Evolutionary conservation across 1,284 basidiomycete genomes (phyloP), one percentile per base, ranked within the genome.

Genomic region (Ganoderma leucocontextum): DNA sequence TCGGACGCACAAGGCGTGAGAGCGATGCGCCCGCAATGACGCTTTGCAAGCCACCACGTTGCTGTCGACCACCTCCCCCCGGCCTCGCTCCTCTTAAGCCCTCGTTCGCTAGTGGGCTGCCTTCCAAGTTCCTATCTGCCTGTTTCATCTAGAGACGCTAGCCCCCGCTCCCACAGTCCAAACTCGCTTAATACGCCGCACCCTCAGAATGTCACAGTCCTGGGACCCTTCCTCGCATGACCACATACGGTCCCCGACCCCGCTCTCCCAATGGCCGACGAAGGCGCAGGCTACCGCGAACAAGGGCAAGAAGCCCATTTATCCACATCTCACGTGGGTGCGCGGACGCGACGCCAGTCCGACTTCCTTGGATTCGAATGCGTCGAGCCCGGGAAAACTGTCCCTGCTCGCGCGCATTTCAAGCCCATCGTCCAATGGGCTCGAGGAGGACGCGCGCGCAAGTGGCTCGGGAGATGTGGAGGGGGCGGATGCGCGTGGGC

Each of bases 361-460:
- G 38, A 9, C 33, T 64, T 62, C 3, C 52, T 22, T 55, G 62
- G 57, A 62, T 25, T 52, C 63, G 49, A 58, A 42, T 61, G 65
- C 65, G 67, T 35, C 41, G 25, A 10, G 63, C 55, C 12, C 60
- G 6, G 33, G 17, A 38, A 57, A n/a, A 44, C 68, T 62, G 13
- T 65, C 71, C 15, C 63, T 72, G 60, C 69, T 70, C 38, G 61
- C 62, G 15, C 71, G 68, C 19, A 49, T 70, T 17, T 60, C 61
- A 7, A 47, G 57, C 19, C 41, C 65, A 10, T 12, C 60, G 42
- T 13, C 39, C 22, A 29, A 25, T 60, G 41, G 38, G 13, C 65
- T 25, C 47, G 42, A 53, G 63, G 44, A 64, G 53, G 35, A 33
- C 33, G 15, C 47, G 47, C 10, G 22, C 22, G 47, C 12, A 22